Evolutionary conservation across 2,329 filamentous ascomycete genomes (phyloP).

Genomic region (Fusarium hostae): DNA sequence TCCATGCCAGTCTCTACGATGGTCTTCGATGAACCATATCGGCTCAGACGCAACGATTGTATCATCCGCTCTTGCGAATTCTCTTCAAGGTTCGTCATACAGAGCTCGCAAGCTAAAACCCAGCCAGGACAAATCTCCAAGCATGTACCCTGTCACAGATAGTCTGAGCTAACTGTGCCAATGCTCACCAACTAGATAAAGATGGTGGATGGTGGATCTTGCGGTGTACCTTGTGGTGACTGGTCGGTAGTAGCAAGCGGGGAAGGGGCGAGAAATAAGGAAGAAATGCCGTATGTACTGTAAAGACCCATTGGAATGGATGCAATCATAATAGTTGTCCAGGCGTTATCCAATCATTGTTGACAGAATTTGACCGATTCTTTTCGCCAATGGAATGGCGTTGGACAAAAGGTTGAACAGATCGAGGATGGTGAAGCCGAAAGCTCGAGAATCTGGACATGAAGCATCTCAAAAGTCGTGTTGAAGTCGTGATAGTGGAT

Average conservation of each 20-base stretch:
- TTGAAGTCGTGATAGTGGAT: conserved; percentile 29
- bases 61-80: background rate
- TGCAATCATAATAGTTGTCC: conserved; percentile 27
- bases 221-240: conserved; percentile 20
- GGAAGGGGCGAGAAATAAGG: conserved; percentile 37
- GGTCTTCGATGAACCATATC: background rate
- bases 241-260: conserved; percentile 32
- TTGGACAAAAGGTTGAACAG: background rate
- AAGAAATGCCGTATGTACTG: conserved; percentile 10
- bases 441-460: background rate
- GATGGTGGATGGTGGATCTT: conserved; percentile 36
- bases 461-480: conserved; percentile 21
- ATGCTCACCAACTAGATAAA: conserved; percentile 20
- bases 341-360: conserved; percentile 25
- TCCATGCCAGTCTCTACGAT: background rate
- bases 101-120: conserved; percentile 2
- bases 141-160: conserved; percentile 31
- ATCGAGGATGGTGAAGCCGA: background rate
- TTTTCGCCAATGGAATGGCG: conserved; percentile 7
- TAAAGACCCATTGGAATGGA: conserved; percentile 16
- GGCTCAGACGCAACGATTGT: background rate
- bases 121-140: background rate
- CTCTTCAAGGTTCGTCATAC: background rate
- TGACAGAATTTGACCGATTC: conserved; percentile 1
- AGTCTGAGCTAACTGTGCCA: conserved; percentile 7